phyloP scores from a whole-genome alignment of 164 flowering plant genomes.

The Nymphaea colorata region DNA sequence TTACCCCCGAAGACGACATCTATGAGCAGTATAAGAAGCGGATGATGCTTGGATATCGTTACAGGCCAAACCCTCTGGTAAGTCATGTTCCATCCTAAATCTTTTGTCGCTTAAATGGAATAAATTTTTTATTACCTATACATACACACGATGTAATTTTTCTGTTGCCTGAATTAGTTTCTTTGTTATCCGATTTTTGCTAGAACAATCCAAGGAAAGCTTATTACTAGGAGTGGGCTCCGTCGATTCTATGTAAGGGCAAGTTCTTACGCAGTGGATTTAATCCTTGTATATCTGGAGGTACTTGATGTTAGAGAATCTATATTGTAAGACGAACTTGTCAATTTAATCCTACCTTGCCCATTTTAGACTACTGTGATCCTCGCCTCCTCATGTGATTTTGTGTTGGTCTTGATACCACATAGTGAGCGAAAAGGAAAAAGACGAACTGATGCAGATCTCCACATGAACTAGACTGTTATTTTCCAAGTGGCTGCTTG shows the following conservation, averaged over 20 bases:
- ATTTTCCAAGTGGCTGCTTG: no score
- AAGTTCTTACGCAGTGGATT: not conserved
- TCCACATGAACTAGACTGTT: no score
- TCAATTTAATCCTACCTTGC: not conserved
- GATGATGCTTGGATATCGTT: conserved; percentile 94
- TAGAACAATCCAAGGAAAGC: conserved; percentile 88
- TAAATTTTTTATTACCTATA: not conserved
- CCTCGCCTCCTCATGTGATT: not conserved
- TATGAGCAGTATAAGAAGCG: conserved; percentile 98
- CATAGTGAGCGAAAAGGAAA: no score
- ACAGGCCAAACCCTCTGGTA: conserved; percentile 98
- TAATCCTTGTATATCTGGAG: not conserved
- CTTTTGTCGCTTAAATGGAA: not conserved
- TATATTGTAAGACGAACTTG: not conserved
- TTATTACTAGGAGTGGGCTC: conserved; percentile 37
- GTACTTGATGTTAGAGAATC: not conserved
- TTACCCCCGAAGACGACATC: conserved; percentile 87
- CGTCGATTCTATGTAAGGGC: not conserved
- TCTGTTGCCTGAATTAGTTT: not conserved
- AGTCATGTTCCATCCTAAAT: not conserved
- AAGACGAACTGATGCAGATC: no score
- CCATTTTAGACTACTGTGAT: not conserved
- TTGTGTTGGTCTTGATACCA: not conserved
- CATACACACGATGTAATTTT: not conserved
- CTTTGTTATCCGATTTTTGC: not conserved